Base-by-base conservation (phyloP, 345 rosid species). In the Rubroshorea leprosula region DNA sequence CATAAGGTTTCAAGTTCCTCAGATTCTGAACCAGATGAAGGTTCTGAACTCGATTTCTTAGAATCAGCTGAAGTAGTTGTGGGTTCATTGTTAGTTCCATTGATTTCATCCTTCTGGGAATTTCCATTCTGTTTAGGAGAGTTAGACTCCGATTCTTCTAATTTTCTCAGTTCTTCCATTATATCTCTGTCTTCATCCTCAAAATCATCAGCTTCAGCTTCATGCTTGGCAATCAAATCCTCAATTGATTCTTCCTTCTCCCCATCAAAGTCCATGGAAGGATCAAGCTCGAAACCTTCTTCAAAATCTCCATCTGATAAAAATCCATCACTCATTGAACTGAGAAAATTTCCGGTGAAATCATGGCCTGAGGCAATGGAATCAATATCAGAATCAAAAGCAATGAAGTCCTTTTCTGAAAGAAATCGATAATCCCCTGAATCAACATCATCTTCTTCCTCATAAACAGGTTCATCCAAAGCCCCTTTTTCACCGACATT, bases 1-100 rank as follows among this genome's bases (percentile, higher is more conserved):
- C 96, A 87, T 61, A 82, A 54, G 26, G 74, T 76, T 67, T 93
- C 99, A 23, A 83, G 70, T 23, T 72, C 78, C 31, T 78, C 88
- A 18, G 65, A 67, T 47, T 76, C 80, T 15, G 52, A 49, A 20
- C 61, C 64, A 5, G 66, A 57, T 12, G 69, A 41, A 35, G 7
- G 4, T 3, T 29, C 35, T 3, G 35, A 29, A 47, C 38, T 43
- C 17, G 67, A 64, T 8, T 63, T 46, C 7, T 46, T 51, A 39
- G 52, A 35, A 54, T 54, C 27, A 22, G 51, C 55, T 9, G 29
- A 35, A 59, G 18, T 3, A 47, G 44, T 25, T 10, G 15, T 49
- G 17, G 50, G 17, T 41, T 43, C 63, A 47, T 57, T 61, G 47
- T 17, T 55, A 52, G 26, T 31, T 49, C 49, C 62, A 62, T 15